Evolutionary conservation across 306 rosid species (phyloP).

Genomic region (Cucurbita moschata): DNA sequence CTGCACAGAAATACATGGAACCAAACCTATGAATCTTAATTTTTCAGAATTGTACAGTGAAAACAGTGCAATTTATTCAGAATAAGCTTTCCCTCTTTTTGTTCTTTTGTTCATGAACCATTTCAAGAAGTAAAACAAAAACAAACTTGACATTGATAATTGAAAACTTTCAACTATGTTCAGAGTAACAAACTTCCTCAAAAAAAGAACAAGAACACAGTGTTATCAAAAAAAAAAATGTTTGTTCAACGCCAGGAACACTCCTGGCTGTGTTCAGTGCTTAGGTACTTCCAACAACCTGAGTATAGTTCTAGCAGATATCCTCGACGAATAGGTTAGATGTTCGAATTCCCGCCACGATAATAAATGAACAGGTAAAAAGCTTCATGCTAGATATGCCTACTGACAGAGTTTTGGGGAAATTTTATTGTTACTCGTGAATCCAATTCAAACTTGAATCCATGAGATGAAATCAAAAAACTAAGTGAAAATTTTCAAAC

Average conservation of each 20-base stretch:
- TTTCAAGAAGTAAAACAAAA: not conserved
- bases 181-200: not conserved
- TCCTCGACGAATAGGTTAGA: too few species aligned
- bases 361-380: not conserved
- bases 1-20: conserved; percentile 34
- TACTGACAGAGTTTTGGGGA: not conserved
- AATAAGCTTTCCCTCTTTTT: not conserved
- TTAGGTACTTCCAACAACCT: too few species aligned
- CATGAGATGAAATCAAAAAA: not conserved
- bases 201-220: not conserved
- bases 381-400: not conserved
- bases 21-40: not conserved
- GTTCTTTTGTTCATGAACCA: not conserved
- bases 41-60: not conserved
- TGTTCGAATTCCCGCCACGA: too few species aligned
- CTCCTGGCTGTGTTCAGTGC: too few species aligned
- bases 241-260: too few species aligned
- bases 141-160: not conserved
- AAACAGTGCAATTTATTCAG: not conserved
- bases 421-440: not conserved
- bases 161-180: not conserved
- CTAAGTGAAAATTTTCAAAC: not conserved
- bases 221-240: too few species aligned
- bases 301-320: too few species aligned
- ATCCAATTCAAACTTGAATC: not conserved